Conservation (phyloP, 1,139 yeast genomes). For the Lodderomyces theae region DNA sequence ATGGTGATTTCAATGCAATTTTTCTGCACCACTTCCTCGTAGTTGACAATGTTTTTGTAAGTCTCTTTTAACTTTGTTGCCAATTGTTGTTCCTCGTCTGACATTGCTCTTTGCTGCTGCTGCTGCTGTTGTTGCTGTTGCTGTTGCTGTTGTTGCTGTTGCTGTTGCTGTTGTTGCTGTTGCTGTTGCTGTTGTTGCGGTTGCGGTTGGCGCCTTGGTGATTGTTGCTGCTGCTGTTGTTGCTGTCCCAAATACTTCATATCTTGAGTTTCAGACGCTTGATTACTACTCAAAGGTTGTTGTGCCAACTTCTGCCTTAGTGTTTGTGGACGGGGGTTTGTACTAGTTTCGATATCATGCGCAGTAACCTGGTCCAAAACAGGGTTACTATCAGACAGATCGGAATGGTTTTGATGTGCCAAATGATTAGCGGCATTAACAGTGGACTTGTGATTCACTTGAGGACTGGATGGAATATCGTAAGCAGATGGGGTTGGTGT, state of each 20-base stretch:
- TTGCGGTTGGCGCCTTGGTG: slow-evolving; percentile 11
- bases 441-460: slow-evolving; percentile 19
- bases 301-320: slow-evolving; percentile 1
- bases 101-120: slow-evolving; percentile 34
- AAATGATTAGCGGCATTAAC: slow-evolving; percentile 2
- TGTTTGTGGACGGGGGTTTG: background rate
- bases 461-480: slow-evolving; percentile 45
- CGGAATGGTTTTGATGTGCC: slow-evolving; percentile 35
- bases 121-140: slow-evolving; percentile 14
- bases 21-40: slow-evolving; percentile 68
- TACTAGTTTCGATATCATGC: slow-evolving; percentile 6
- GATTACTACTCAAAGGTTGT: background rate
- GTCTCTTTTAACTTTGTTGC: slow-evolving; percentile 73
- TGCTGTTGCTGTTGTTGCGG: slow-evolving; percentile 8
- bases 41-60: slow-evolving; percentile 63
- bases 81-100: slow-evolving; percentile 67
- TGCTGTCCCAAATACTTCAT: slow-evolving; percentile 2
- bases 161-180: slow-evolving; percentile 13
- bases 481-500: slow-evolving; percentile 46
- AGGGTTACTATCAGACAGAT: slow-evolving; percentile 41
- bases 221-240: slow-evolving; percentile 11
- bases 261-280: slow-evolving; percentile 3
- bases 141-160: slow-evolving; percentile 9
- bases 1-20: slow-evolving; percentile 57
- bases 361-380: slow-evolving; percentile 12